phyloP scores from a whole-genome alignment of 306 rosid genomes.

The Albizia julibrissin region DNA sequence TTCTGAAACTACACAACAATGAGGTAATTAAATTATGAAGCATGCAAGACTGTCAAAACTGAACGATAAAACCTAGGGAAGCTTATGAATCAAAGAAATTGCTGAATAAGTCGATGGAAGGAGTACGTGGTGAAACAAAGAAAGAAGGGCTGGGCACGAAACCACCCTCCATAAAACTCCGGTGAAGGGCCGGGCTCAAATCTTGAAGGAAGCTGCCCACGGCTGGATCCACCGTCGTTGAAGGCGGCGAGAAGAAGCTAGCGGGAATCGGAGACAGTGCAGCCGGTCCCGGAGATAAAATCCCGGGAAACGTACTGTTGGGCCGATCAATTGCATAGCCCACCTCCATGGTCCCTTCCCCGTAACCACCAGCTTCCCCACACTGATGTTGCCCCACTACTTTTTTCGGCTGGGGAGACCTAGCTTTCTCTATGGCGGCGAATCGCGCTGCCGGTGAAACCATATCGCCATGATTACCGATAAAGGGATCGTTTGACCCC shows the following conservation, averaged over 20 bases:
- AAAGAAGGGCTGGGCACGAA: conserved; percentile 59
- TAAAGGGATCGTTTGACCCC: background rate
- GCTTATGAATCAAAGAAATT: conserved; percentile 39
- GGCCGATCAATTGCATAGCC: conserved; percentile 10
- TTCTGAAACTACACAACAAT: background rate
- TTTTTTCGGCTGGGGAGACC: conserved; percentile 18
- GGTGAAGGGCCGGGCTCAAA: conserved; percentile 52
- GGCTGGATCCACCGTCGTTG: conserved; percentile 36
- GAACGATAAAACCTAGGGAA: background rate
- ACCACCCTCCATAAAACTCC: conserved; percentile 52
- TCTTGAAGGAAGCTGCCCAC: conserved; percentile 51
- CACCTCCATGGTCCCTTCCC: conserved; percentile 20
- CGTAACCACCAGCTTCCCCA: background rate
- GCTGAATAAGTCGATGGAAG: conserved; percentile 63
- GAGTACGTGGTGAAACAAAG: conserved; percentile 41
- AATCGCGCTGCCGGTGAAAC: conserved; percentile 41
- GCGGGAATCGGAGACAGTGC: conserved; percentile 50
- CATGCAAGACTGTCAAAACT: background rate
- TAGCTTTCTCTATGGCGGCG: conserved; percentile 43
- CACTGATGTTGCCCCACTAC: background rate
- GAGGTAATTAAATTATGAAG: background rate
- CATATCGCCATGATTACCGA: background rate
- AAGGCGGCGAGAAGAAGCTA: conserved; percentile 45
- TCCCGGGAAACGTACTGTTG: conserved; percentile 39
- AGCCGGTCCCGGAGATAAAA: conserved; percentile 58